These are phyloP conservation scores for Blastocystis sp. DNA, from an alignment of 352 stramenopile species.

Conservation along the genomic window DNA sequence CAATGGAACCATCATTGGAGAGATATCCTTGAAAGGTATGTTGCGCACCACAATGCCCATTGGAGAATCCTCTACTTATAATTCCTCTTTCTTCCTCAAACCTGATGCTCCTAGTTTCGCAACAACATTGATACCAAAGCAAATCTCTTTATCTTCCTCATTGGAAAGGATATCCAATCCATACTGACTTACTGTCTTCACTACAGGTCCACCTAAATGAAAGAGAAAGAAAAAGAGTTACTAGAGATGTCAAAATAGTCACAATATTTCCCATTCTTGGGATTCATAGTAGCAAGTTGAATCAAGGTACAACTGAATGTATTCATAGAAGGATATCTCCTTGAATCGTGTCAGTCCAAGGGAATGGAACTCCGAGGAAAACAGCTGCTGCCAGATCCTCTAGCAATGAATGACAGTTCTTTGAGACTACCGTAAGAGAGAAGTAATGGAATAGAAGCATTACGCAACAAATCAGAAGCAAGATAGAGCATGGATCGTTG, in stretches of 20 bases:
- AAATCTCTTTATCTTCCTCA: conserved; percentile 47
- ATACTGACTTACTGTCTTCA: conserved; percentile 30
- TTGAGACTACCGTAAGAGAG: neutral
- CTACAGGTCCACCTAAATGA: neutral
- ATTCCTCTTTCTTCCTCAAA: neutral
- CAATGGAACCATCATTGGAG: conserved; percentile 1
- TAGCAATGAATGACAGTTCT: neutral
- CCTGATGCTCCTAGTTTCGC: neutral
- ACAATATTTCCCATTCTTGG: neutral
- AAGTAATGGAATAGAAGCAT: neutral
- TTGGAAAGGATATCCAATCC: conserved; percentile 50
- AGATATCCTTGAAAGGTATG: neutral
- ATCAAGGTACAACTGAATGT: neutral
- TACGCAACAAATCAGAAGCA: neutral
- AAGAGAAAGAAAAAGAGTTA: neutral
- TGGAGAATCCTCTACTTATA: neutral
- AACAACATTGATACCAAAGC: conserved; percentile 40
- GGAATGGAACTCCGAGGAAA: conserved; percentile 38
- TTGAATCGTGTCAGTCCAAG: conserved; percentile 50
- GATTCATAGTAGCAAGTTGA: conserved; percentile 12
- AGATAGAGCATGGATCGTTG: conserved; percentile 1
- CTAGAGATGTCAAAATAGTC: conserved; percentile 42
- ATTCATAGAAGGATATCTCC: conserved; percentile 30
- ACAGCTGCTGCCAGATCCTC: conserved; percentile 38
- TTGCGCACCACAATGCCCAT: conserved; percentile 29